Evolutionary conservation across 1,139 yeast genomes (phyloP).

Genomic region (Blastobotrys proliferans): DNA sequence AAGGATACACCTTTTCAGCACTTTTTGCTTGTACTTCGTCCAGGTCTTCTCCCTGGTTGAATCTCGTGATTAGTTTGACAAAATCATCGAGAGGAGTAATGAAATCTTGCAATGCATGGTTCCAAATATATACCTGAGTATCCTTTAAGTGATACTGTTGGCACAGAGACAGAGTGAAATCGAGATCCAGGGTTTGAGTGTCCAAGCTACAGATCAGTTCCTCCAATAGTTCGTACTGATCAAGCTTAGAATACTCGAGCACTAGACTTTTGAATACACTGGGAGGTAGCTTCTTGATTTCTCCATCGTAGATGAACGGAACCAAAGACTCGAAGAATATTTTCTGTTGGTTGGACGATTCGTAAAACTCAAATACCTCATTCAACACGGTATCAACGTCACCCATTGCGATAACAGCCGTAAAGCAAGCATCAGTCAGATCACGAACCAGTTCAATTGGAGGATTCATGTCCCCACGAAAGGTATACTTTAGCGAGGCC

Average conservation of each 20-base stretch:
- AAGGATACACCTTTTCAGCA: slow-evolving; percentile 48
- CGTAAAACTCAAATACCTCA: slow-evolving; percentile 47
- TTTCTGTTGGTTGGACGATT: slow-evolving; percentile 29
- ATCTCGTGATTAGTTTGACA: slow-evolving; percentile 37
- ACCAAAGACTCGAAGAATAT: slow-evolving; percentile 51
- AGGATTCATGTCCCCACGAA: slow-evolving; percentile 25
- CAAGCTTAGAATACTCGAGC: slow-evolving; percentile 40
- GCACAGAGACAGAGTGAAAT: slow-evolving; percentile 61
- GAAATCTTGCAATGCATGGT: slow-evolving; percentile 59
- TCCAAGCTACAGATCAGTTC: slow-evolving; percentile 65
- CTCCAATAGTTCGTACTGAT: slow-evolving; percentile 50
- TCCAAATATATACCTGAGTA: slow-evolving; percentile 65
- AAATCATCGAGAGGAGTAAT: slow-evolving; percentile 62
- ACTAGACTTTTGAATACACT: slow-evolving; percentile 57
- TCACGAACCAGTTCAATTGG: slow-evolving; percentile 12
- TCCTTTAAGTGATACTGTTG: slow-evolving; percentile 51
- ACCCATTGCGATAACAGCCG: slow-evolving; percentile 40
- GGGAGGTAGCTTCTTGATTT: slow-evolving; percentile 55
- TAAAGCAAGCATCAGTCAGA: slow-evolving; percentile 39
- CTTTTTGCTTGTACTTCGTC: slow-evolving; percentile 18
- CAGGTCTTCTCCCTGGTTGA: slow-evolving; percentile 18
- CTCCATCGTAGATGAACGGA: slow-evolving; percentile 45
- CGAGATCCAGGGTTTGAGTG: slow-evolving; percentile 64
- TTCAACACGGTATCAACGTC: slow-evolving; percentile 42
- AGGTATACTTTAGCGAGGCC: slow-evolving; percentile 46